Conservation (phyloP, 179 eudicot species). For the Silene noctiflora region DNA sequence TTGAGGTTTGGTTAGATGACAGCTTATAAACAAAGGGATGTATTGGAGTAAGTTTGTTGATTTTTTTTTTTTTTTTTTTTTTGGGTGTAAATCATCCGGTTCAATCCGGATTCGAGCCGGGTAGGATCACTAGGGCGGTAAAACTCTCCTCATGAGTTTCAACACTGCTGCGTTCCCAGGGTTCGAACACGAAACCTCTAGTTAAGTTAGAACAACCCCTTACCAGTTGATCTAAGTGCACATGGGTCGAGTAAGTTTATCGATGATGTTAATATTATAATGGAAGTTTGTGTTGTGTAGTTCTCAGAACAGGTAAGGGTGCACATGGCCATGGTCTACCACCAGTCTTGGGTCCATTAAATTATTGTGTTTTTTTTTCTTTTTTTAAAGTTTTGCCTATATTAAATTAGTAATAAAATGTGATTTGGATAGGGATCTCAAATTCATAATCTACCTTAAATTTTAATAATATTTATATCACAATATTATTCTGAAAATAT, state of each 20-base stretch:
- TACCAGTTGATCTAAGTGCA: no score
- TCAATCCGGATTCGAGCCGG: no score
- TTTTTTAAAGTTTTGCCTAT: no score
- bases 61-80: no score
- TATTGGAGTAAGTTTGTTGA: background rate
- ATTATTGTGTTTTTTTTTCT: background rate
- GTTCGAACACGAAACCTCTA: no score
- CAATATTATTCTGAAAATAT: background rate
- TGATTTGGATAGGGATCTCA: background rate
- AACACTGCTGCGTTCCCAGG: no score
- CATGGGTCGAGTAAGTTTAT: no score
- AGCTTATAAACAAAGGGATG: background rate
- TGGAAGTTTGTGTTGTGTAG: slow-evolving; percentile 8
- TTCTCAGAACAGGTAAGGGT: slow-evolving; percentile 5
- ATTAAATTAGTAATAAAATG: no score
- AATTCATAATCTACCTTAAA: background rate
- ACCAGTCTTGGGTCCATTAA: slow-evolving; percentile 4
- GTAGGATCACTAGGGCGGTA: no score
- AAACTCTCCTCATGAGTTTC: no score
- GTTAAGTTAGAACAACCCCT: no score
- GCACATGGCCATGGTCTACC: slow-evolving; percentile 15
- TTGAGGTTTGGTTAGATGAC: background rate
- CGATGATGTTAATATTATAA: background rate
- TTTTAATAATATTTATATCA: background rate
- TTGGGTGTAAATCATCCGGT: no score